These are phyloP conservation scores for Ulota crispa DNA, from an alignment of 225 moss, liverwort and hornwort genomes.

Conservation along the genomic window DNA sequence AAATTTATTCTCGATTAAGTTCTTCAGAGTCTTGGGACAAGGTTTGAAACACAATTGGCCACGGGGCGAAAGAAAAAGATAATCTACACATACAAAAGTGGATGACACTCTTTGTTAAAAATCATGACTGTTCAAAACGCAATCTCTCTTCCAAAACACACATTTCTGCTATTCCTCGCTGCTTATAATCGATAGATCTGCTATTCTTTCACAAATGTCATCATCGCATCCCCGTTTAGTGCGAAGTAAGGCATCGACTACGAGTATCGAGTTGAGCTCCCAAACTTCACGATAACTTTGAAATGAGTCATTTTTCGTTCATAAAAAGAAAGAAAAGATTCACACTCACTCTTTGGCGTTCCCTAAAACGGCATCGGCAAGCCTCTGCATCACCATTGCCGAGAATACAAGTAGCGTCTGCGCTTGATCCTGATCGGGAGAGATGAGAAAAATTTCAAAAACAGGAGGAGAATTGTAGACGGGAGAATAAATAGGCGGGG, in stretches of 20 bases:
- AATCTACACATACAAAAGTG: not conserved
- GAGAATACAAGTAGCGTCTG: not conserved
- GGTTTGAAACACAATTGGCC: not conserved
- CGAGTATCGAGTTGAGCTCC: not conserved
- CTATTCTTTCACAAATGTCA: not conserved
- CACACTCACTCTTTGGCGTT: conserved; percentile 57
- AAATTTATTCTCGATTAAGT: not conserved
- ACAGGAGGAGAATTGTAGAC: no score
- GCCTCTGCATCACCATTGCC: conserved; percentile 44
- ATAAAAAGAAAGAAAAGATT: not conserved
- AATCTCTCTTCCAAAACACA: not conserved
- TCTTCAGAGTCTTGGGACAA: not conserved
- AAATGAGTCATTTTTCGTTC: not conserved
- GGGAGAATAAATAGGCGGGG: not conserved
- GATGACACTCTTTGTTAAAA: not conserved
- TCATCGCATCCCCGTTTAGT: conserved; percentile 10
- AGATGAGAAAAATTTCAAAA: not conserved
- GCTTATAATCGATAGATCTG: not conserved
- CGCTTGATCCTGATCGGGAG: not conserved
- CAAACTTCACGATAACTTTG: not conserved
- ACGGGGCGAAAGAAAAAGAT: not conserved
- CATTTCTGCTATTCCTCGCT: not conserved
- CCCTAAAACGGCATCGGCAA: conserved; percentile 50
- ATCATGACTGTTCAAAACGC: not conserved
- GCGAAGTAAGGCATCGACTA: not conserved